Evolutionary conservation across 208 protist species (phyloP).

Genomic region (Crithidia mellificae): DNA sequence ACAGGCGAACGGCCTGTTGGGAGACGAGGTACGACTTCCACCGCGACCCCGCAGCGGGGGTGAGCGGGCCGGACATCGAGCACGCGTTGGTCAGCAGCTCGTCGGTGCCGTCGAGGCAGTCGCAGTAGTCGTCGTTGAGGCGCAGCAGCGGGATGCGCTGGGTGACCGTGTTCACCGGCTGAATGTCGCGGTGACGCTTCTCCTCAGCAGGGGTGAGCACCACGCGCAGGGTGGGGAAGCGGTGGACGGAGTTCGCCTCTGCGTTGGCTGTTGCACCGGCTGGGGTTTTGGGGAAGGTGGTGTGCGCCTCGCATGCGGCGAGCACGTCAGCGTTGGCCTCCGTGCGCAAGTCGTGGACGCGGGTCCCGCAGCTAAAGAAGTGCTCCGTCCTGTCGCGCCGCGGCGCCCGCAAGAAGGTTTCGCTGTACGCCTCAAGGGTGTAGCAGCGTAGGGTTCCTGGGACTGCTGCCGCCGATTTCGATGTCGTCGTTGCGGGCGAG

Average conservation of each 20-base stretch:
- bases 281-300: background rate
- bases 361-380: conserved; percentile 72
- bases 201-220: conserved; percentile 57
- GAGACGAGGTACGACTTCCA: conserved; percentile 61
- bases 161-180: conserved; percentile 45
- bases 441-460: conserved; percentile 54
- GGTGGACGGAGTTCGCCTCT: no score
- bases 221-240: conserved; percentile 48
- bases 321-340: conserved; percentile 38
- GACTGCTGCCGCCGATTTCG: background rate
- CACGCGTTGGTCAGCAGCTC: conserved; percentile 78
- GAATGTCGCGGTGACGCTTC: conserved; percentile 36
- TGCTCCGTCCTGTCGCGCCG: conserved; percentile 13
- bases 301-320: conserved; percentile 29
- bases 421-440: conserved; percentile 74
- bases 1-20: conserved; percentile 43
- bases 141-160: conserved; percentile 53
- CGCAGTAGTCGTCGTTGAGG: conserved; percentile 87
- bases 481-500: background rate
- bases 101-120: conserved; percentile 80
- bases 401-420: conserved; percentile 34
- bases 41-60: conserved; percentile 36
- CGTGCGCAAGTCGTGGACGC: conserved; percentile 55
- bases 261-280: background rate
- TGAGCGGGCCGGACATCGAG: conserved; percentile 63